These are phyloP conservation scores for Neoboletus magnificus DNA, from an alignment of 768 basidiomycete species.

Conservation along the genomic window DNA sequence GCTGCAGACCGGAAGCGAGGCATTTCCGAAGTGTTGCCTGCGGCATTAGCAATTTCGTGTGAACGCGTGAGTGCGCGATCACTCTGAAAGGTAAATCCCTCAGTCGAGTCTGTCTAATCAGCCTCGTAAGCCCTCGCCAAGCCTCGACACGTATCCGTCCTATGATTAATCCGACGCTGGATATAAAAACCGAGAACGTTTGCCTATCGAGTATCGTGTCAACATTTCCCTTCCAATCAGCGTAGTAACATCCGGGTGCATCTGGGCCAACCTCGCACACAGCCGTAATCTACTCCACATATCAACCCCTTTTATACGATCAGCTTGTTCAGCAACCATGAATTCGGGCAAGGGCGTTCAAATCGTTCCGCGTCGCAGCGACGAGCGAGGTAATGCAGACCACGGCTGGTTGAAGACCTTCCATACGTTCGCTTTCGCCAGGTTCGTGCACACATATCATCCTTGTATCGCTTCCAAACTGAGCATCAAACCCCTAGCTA, in stretches of 20 bases:
- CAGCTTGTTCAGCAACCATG: conserved; percentile 3
- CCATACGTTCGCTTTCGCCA: conserved; percentile 78
- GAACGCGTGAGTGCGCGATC: conserved; percentile 21
- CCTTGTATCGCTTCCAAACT: conserved; percentile 17
- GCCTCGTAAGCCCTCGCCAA: conserved; percentile 7
- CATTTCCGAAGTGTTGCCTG: too few species aligned
- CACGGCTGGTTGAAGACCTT: conserved; percentile 88
- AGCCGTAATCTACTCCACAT: not conserved
- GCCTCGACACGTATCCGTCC: not conserved
- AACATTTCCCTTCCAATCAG: conserved; percentile 3
- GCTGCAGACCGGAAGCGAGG: too few species aligned
- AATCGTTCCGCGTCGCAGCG: conserved; percentile 52
- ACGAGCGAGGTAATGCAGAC: conserved; percentile 69
- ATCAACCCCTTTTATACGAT: not conserved
- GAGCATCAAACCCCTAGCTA: conserved; percentile 42
- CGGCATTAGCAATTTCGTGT: conserved; percentile 17
- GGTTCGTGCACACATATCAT: conserved; percentile 38
- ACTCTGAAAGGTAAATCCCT: conserved; percentile 24
- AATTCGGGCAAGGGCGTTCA: conserved; percentile 22
- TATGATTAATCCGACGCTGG: not conserved
- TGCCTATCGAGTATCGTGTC: not conserved
- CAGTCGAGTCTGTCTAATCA: conserved; percentile 7
- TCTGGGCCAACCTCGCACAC: conserved; percentile 1
- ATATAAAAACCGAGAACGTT: conserved; percentile 16
- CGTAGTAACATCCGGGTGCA: not conserved